Base-by-base conservation (phyloP, 2,329 filamentous ascomycete species). In the Cladophialophora exuberans region DNA sequence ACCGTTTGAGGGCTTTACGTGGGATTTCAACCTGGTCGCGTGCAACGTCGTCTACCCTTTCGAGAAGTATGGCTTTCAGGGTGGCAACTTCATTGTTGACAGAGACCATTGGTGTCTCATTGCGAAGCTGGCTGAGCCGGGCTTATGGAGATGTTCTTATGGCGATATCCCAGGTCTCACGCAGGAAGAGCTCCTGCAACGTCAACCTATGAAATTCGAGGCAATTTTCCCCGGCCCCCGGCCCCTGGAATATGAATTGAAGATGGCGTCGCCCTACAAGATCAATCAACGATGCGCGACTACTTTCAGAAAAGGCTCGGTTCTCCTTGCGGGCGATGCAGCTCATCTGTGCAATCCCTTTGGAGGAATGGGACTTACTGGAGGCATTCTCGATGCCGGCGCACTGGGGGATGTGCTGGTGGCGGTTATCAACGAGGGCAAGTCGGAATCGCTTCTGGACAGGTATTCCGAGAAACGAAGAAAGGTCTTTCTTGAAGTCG, bases 301-400 rank as follows among this genome's bases (percentile, higher is more conserved):
- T 4, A 58, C 52, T 9, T 55, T 51, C 30, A 44, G 41, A 9
- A 35, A 49, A 23, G 55, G 44, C 10, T 44, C 38, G n/a, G 45
- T 51, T 6, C 28, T 58, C 9, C 55, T 58, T 17, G 44, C 41
- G n/a, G 52, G 55, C 15, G 55, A 58, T 25, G 51, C 55, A 11
- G 55, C 28, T 22, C 51, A 54, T 48, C 41, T 52, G 13, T 79
- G 76, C 62, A 80, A 79, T 64, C 75, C 56, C 2, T 77, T 78
- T 68, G 84, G 83, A 42, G 83, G 83, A 0, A 71, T 86, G 11
- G 84, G 83, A 2, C 78, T 86, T 46, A 85, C 82, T 0, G 83
- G 83, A 4, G 84, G 83, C 0, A 82, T 87, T 49, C 80, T 83
- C 13, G 84, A 86, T 60, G 77, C 83, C 2, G 83, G 81, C 9